Percentiles rank a stretch among this genome's conserved stretches.
These are phyloP conservation scores for Cladophialophora chaetospira DNA, from an alignment of 2,329 filamentous ascomycete species.

Conservation along the genomic window DNA sequence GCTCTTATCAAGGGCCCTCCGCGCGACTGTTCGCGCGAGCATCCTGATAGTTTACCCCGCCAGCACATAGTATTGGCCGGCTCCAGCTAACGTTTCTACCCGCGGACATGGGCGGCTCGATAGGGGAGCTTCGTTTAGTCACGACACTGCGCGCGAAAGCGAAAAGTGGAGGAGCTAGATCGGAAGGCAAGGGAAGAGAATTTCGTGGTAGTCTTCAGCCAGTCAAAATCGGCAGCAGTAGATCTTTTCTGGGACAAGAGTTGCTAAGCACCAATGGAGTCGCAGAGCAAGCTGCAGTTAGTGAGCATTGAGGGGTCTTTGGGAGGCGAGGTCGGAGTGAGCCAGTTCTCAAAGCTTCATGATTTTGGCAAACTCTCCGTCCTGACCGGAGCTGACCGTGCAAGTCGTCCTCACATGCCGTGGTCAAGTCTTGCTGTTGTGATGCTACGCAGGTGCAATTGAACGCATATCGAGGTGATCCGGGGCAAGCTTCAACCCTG, in stretches of 20 bases:
- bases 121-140: background rate
- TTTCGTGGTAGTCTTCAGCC: background rate
- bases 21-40: background rate
- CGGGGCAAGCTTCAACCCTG: background rate
- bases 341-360: background rate
- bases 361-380: background rate
- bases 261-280: background rate
- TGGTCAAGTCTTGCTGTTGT: too few relatives aligned
- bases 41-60: background rate
- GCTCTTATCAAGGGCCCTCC: background rate
- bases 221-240: background rate
- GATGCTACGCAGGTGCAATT: too few relatives aligned
- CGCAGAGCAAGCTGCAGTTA: background rate
- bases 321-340: background rate
- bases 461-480: too few relatives aligned
- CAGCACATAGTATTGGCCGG: background rate
- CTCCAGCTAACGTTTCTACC: too few relatives aligned
- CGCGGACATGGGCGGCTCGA: background rate
- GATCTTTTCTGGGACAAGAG: background rate
- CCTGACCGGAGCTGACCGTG: background rate
- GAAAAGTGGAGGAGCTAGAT: background rate
- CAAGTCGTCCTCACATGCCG: too few relatives aligned
- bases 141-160: too few relatives aligned
- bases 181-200: background rate
- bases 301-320: background rate